Evolutionary conservation across 2,329 filamentous ascomycete species (phyloP), one percentile per base, ranked within the genome.

Genomic region (Epicoccum sorghinum): DNA sequence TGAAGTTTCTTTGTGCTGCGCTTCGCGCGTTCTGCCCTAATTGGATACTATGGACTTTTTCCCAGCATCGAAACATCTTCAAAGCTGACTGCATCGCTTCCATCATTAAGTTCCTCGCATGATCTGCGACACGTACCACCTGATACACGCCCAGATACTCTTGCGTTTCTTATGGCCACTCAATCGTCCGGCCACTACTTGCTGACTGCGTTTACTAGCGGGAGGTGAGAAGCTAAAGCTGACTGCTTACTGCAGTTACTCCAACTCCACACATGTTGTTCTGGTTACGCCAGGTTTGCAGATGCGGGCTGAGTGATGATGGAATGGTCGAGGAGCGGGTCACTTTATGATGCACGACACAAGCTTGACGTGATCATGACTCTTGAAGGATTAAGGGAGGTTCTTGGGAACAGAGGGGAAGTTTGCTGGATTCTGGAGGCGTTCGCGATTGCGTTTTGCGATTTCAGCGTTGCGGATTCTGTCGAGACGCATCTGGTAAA

Each of bases 351-450:
- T 22, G 27, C 9, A 41, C 13, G 10, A 24, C 9, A 9, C 27
- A 29, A 7, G 27, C 9, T 9, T 9, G 27, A 29, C 9, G 27
- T 29, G 9, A 9, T 9, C 27, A 29, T 7, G 27, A 9, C 9
- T 2, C 9, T 29, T 7, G 27, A 29, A 33, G 32, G 32, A 4
- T 33, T 56, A 72, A 30, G 71, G 75, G 45, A 75, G 67, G 36
- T 83, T 83, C 46, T 85, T 89, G 2, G 93, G 93, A 1, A 95
- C 91, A 37, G 90, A 89, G 1, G 95, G 95, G 68, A 98, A 98
- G 55, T 89, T 85, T 24, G 82, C 84, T 1, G 91, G 90, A 68
- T 92, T 89, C 59, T 85, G 88, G 56, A 96, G 75, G 39, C 91
- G 85, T 72, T 97, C 91, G 38, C 88, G 86, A 68, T 93, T 95